Conservation (phyloP, 306 rosid genomes). For the Lablab purpureus region DNA sequence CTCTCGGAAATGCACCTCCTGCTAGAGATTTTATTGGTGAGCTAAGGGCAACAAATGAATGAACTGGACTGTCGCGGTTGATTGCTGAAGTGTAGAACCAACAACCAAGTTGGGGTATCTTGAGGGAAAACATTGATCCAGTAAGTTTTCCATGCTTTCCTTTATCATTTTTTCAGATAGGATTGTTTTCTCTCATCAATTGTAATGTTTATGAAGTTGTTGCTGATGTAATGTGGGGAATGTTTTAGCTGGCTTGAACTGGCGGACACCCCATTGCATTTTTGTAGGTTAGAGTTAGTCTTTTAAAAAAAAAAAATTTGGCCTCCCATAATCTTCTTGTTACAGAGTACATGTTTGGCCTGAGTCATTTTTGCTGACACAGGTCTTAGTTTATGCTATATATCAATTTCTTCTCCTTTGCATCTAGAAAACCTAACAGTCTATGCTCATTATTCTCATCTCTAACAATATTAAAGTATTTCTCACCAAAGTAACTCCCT, state of each 20-base stretch:
- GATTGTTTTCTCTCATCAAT: slow-evolving; percentile 1
- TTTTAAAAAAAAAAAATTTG: too few species aligned
- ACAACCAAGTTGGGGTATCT: slow-evolving; percentile 92
- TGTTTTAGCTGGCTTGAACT: neutral
- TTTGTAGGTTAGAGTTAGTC: slow-evolving; percentile 28
- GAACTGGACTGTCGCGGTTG: slow-evolving; percentile 87
- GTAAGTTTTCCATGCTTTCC: slow-evolving; percentile 51
- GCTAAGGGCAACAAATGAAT: slow-evolving; percentile 65
- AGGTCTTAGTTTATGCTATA: neutral
- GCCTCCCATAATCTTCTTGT: slow-evolving; percentile 15
- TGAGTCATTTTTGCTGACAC: slow-evolving; percentile 5
- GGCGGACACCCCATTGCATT: neutral
- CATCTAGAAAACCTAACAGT: neutral
- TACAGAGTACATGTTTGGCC: neutral
- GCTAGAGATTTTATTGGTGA: slow-evolving; percentile 87
- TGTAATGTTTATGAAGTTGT: slow-evolving; percentile 9
- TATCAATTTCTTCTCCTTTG: slow-evolving; percentile 3
- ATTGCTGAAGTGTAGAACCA: slow-evolving; percentile 99
- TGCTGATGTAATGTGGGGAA: slow-evolving; percentile 28
- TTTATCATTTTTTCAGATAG: neutral
- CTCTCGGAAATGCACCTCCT: slow-evolving; percentile 69
- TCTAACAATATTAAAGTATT: too few species aligned
- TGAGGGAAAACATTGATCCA: slow-evolving; percentile 93
- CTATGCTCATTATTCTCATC: too few species aligned
- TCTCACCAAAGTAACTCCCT: too few species aligned